Conservation (phyloP, 169 alveolate species). For the Eimeria tenella region DNA sequence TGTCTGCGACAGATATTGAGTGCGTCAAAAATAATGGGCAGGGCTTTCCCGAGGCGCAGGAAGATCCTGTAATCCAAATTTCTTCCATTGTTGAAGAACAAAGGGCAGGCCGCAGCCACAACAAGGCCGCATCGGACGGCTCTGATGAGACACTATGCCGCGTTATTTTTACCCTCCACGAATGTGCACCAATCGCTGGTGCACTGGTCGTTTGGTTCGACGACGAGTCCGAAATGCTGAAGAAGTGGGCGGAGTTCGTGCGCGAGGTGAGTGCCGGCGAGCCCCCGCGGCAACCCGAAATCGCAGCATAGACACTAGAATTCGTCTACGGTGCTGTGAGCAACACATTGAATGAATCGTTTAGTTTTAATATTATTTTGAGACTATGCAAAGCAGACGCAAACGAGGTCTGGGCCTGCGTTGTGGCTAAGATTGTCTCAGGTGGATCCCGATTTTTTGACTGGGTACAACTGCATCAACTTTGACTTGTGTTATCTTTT, state of each 20-base stretch:
- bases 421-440: neutral
- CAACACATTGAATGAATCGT: neutral
- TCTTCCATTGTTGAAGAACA: conserved; percentile 91
- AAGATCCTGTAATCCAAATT: conserved; percentile 97
- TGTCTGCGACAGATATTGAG: conserved; percentile 92
- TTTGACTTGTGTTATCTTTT: conserved; percentile 98
- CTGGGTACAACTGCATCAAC: conserved; percentile 99
- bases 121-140: conserved; percentile 32
- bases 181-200: conserved; percentile 91
- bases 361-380: too few relatives aligned
- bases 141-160: conserved; percentile 86
- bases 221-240: conserved; percentile 87
- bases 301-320: neutral
- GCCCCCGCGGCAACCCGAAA: neutral
- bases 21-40: conserved; percentile 93
- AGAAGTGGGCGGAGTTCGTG: conserved; percentile 80
- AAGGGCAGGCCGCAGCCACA: conserved; percentile 54
- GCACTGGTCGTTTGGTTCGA: conserved; percentile 91
- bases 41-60: conserved; percentile 96
- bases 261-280: conserved; percentile 25
- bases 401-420: neutral
- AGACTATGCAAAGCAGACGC: too few relatives aligned
- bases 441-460: conserved; percentile 96
- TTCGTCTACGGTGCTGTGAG: neutral
- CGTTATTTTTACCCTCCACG: conserved; percentile 88